phyloP scores from a whole-genome alignment of 768 basidiomycete species.

The Scleroderma bovista region DNA sequence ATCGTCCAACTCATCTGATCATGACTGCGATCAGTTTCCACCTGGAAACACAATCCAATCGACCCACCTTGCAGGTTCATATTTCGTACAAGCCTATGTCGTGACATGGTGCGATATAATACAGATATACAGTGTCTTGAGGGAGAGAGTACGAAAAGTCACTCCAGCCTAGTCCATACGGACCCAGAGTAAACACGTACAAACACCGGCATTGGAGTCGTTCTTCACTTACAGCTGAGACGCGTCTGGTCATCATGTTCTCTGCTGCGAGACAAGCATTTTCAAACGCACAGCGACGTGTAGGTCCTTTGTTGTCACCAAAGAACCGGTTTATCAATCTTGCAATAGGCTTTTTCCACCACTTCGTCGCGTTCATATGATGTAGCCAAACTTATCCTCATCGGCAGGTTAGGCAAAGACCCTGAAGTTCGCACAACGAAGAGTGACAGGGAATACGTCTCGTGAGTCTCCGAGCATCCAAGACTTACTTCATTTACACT shows the following conservation, averaged over 20 bases:
- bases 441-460: constrained; percentile 72
- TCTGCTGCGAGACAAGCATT: constrained; percentile 41
- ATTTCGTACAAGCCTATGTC: constrained; percentile 87
- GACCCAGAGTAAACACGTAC: constrained; percentile 12
- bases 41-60: not conserved
- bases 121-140: constrained; percentile 6
- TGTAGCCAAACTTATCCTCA: constrained; percentile 69
- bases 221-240: not conserved
- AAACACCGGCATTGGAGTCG: not conserved
- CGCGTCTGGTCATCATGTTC: constrained; percentile 39
- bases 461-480: constrained; percentile 40
- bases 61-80: constrained; percentile 66
- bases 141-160: not conserved
- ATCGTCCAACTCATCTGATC: constrained; percentile 82
- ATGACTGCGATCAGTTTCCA: not conserved
- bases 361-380: constrained; percentile 50
- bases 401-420: constrained; percentile 67
- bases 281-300: constrained; percentile 41
- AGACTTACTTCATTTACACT: not conserved
- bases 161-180: not conserved
- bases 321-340: not conserved
- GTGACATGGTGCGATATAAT: constrained; percentile 56
- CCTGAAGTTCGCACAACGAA: constrained; percentile 67
- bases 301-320: constrained; percentile 27
- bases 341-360: constrained; percentile 58